These are phyloP conservation scores for Entophlyctis luteolus DNA, from an alignment of 192 early-diverging fungal species.

Conservation along the genomic window DNA sequence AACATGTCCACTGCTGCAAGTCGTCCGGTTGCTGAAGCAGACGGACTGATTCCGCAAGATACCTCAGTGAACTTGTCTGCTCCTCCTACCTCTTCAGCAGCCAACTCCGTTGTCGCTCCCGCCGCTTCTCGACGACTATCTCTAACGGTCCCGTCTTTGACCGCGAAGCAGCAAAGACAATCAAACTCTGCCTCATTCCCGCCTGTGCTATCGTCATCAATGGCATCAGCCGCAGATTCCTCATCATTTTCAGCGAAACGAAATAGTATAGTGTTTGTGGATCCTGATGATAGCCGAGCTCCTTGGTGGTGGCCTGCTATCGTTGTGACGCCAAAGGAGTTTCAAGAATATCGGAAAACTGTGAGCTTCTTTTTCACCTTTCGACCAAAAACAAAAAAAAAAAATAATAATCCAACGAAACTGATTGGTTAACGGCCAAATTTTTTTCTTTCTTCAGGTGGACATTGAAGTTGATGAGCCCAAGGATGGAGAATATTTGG, in stretches of 20 bases:
- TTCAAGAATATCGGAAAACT: conserved; percentile 42
- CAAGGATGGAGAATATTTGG: conserved; percentile 49
- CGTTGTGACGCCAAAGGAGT: conserved; percentile 53
- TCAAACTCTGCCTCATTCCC: no score
- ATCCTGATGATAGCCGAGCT: conserved; percentile 54
- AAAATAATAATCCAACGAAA: background rate
- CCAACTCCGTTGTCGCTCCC: no score
- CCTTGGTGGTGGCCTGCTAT: conserved; percentile 68
- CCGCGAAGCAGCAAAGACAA: no score
- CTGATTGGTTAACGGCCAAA: background rate
- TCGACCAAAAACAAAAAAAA: background rate
- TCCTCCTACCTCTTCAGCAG: no score
- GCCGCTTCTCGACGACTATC: no score
- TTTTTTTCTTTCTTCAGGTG: background rate
- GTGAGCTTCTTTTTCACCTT: conserved; percentile 14
- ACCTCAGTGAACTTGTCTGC: no score
- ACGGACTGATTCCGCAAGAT: no score
- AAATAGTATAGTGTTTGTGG: conserved; percentile 56
- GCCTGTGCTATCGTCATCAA: no score
- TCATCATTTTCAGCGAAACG: background rate
- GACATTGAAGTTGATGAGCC: conserved; percentile 43
- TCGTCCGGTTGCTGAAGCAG: no score
- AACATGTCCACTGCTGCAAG: no score
- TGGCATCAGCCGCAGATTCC: no score
- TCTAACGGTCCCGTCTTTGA: no score